These are phyloP conservation scores for Schwanniomyces yamadae DNA, from an alignment of 805 yeast species.

Conservation along the genomic window DNA sequence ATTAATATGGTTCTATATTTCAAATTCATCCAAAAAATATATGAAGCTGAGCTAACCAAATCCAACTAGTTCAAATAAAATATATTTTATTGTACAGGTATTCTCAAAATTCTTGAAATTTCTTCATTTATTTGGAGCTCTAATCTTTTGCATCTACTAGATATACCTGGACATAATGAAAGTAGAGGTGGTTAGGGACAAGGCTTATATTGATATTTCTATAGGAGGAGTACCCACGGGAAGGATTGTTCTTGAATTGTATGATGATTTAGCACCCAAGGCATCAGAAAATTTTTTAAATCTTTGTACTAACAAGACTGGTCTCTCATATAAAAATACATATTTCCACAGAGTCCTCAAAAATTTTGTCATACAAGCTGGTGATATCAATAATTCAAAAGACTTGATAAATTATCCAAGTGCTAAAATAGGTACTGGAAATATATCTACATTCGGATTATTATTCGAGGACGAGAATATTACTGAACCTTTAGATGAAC, in stretches of 20 bases:
- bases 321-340: constrained; percentile 40
- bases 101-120: too few relatives aligned
- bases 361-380: constrained; percentile 71
- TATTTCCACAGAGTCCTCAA: constrained; percentile 63
- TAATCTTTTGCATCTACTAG: too few relatives aligned
- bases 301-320: constrained; percentile 32
- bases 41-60: too few relatives aligned
- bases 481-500: constrained; percentile 39
- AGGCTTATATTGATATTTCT: constrained; percentile 52
- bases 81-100: too few relatives aligned
- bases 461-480: constrained; percentile 60
- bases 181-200: constrained; percentile 26
- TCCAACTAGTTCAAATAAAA: too few relatives aligned
- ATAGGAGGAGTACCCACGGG: constrained; percentile 48
- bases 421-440: constrained; percentile 36
- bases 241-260: constrained; percentile 59
- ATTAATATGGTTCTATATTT: too few relatives aligned
- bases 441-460: constrained; percentile 18
- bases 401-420: constrained; percentile 19
- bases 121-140: background rate
- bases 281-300: constrained; percentile 51
- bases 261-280: constrained; percentile 52
- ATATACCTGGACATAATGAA: constrained; percentile 21
- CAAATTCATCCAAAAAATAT: too few relatives aligned
- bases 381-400: constrained; percentile 50